Evolutionary conservation across 192 early-diverging fungal genomes (phyloP).

Genomic region (Umbelopsis ramanniana): DNA sequence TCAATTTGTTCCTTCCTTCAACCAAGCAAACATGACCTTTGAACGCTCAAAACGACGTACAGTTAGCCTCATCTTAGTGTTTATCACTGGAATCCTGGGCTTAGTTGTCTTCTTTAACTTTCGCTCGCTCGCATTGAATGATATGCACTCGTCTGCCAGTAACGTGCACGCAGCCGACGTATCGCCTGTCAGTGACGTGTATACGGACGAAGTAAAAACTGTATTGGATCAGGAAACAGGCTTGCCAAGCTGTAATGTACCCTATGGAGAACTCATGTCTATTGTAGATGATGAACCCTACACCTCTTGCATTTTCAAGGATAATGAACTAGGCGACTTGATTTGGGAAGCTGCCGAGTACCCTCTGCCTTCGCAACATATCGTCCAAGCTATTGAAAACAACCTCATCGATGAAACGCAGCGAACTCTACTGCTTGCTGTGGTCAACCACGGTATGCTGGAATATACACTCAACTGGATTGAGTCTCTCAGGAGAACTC

Average conservation of each 20-base stretch:
- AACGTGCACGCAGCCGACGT: too few relatives aligned
- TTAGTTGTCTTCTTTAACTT: too few relatives aligned
- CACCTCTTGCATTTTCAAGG: neutral
- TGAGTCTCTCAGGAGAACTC: slow-evolving; percentile 28
- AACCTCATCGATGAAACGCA: slow-evolving; percentile 25
- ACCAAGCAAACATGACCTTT: too few relatives aligned
- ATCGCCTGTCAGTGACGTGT: too few relatives aligned
- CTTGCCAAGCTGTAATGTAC: neutral
- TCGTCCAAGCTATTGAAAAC: neutral
- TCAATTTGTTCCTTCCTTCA: too few relatives aligned
- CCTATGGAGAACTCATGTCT: neutral
- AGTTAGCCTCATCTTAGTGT: too few relatives aligned
- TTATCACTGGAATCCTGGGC: too few relatives aligned
- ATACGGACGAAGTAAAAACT: too few relatives aligned
- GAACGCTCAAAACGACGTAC: too few relatives aligned
- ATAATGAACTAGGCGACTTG: neutral
- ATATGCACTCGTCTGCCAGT: too few relatives aligned
- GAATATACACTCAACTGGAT: slow-evolving; percentile 39
- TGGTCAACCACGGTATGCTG: slow-evolving; percentile 32
- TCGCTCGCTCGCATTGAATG: too few relatives aligned
- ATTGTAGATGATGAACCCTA: neutral
- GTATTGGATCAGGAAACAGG: neutral
- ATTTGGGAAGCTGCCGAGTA: neutral
- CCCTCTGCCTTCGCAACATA: neutral
- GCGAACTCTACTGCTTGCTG: slow-evolving; percentile 26